Conservation (phyloP, 768 basidiomycete species). For the Jaapia argillacea region DNA sequence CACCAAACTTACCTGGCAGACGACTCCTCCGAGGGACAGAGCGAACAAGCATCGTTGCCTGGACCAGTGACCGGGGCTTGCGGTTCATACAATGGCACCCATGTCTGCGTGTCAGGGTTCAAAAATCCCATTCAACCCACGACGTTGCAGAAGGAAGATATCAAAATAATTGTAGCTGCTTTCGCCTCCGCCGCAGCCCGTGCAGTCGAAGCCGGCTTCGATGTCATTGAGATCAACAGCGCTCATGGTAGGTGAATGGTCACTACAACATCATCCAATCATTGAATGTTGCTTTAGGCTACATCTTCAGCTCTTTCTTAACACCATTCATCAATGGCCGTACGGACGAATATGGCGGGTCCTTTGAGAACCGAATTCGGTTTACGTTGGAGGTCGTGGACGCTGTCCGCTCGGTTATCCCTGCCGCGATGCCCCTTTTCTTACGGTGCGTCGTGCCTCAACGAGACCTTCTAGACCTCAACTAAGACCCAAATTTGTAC, state of each 20-base stretch:
- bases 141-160: constrained; percentile 44
- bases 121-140: constrained; percentile 48
- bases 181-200: constrained; percentile 43
- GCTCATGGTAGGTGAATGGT: constrained; percentile 27
- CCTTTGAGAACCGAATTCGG: constrained; percentile 58
- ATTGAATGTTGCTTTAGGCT: constrained; percentile 23
- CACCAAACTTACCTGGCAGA: no score
- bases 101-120: no score
- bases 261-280: background rate
- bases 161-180: constrained; percentile 44
- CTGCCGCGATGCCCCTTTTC: constrained; percentile 58
- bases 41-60: no score
- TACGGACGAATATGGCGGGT: constrained; percentile 62
- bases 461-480: background rate
- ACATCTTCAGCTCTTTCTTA: constrained; percentile 44
- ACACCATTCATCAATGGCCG: constrained; percentile 53
- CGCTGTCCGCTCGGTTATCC: constrained; percentile 50
- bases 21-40: no score
- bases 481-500: constrained; percentile 1
- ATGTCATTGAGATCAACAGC: constrained; percentile 50
- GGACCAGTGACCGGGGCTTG: no score
- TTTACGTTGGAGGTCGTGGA: constrained; percentile 56
- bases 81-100: no score
- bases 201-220: constrained; percentile 49
- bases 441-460: constrained; percentile 48